These are phyloP conservation scores for Phytophthora sp. DNA, from an alignment of 352 stramenopile genomes.

Conservation along the genomic window DNA sequence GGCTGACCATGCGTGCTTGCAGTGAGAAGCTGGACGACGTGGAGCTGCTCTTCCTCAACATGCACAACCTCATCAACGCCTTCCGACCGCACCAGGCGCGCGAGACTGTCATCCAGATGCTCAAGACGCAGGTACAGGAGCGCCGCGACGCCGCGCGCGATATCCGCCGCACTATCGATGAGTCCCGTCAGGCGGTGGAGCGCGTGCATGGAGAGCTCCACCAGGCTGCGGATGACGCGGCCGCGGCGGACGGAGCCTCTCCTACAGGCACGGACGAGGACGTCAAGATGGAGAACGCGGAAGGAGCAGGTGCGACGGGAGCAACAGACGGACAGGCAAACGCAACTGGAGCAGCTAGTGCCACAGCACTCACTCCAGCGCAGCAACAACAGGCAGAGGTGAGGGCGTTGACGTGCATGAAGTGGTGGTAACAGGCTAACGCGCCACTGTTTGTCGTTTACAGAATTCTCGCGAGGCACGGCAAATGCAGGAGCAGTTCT, in stretches of 20 bases:
- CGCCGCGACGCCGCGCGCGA: constrained; percentile 73
- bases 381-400: constrained; percentile 55
- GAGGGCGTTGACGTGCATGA: neutral
- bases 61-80: constrained; percentile 91
- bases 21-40: constrained; percentile 88
- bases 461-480: constrained; percentile 55
- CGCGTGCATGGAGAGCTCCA: constrained; percentile 66
- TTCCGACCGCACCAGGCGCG: constrained; percentile 87
- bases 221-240: constrained; percentile 51
- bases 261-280: constrained; percentile 31
- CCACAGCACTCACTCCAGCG: constrained; percentile 17
- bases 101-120: constrained; percentile 86
- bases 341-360: constrained; percentile 7
- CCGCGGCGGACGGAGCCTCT: constrained; percentile 13
- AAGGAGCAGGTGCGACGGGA: constrained; percentile 12
- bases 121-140: constrained; percentile 79
- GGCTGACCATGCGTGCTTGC: neutral
- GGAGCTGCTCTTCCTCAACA: constrained; percentile 88
- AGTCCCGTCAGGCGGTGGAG: constrained; percentile 65
- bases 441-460: too few relatives aligned
- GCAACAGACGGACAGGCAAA: constrained; percentile 11
- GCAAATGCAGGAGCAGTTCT: constrained; percentile 74
- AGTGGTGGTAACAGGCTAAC: neutral
- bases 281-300: constrained; percentile 63
- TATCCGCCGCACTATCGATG: constrained; percentile 79